A percentile compares a stretch with the other conserved stretches of the same genome.
These are phyloP conservation scores for Lophiotrema nucula DNA, from an alignment of 495 filamentous ascomycete genomes.

Conservation along the genomic window DNA sequence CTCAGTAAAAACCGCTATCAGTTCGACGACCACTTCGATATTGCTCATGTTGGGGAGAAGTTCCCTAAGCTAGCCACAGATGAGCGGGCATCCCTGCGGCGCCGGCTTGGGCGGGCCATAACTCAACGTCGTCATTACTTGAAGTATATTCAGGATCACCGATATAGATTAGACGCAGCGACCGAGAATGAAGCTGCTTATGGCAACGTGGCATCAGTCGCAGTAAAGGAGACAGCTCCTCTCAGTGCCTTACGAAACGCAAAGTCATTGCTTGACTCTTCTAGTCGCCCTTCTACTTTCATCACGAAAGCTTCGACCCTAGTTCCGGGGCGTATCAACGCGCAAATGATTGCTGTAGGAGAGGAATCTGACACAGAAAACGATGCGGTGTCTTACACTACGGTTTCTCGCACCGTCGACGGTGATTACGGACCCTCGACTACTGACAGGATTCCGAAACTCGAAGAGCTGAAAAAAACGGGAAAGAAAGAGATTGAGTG, in stretches of 20 bases:
- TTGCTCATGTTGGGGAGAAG: conserved; percentile 33
- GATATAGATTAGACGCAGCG: conserved; percentile 1
- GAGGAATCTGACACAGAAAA: conserved; percentile 7
- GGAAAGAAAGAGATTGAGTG: conserved; percentile 32
- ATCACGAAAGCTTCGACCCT: conserved; percentile 22
- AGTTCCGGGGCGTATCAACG: background rate
- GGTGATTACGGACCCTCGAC: conserved; percentile 1
- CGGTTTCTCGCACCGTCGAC: conserved; percentile 13
- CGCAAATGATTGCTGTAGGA: conserved; percentile 3
- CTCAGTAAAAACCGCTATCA: conserved; percentile 13
- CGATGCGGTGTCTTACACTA: conserved; percentile 18
- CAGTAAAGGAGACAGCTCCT: background rate
- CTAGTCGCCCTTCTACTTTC: conserved; percentile 13
- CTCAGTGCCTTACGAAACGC: background rate
- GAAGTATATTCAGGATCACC: conserved; percentile 39
- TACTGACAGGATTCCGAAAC: conserved; percentile 11
- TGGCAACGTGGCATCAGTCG: background rate
- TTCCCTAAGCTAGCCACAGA: conserved; percentile 19
- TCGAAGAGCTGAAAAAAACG: conserved; percentile 1
- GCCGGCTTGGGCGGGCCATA: conserved; percentile 36
- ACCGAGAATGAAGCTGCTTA: background rate
- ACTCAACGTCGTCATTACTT: conserved; percentile 40
- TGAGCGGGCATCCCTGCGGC: conserved; percentile 17
- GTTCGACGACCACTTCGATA: conserved; percentile 24
- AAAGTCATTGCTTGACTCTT: background rate